Percentiles rank a stretch among this genome's conserved stretches.
These are phyloP conservation scores for Linum usitatissimum DNA, from an alignment of 345 rosid genomes.

Conservation along the genomic window DNA sequence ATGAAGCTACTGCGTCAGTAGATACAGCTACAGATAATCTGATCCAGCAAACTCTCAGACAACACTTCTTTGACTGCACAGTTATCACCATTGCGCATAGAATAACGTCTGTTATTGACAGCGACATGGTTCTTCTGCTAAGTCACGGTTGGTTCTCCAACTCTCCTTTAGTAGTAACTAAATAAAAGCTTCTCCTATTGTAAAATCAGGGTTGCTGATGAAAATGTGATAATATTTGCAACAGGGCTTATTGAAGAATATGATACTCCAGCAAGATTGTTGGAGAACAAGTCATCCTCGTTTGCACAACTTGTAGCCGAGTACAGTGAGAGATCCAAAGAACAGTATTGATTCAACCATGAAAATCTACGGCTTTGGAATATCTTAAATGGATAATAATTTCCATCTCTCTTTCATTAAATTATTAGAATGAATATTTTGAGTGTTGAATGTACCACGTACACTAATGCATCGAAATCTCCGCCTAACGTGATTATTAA, in stretches of 20 bases:
- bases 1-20: slow-evolving; percentile 88
- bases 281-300: slow-evolving; percentile 55
- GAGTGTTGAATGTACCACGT: too few relatives aligned
- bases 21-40: slow-evolving; percentile 79
- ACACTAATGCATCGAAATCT: too few relatives aligned
- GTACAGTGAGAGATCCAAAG: slow-evolving; percentile 46
- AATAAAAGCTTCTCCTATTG: background rate
- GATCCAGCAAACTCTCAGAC: slow-evolving; percentile 60
- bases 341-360: background rate
- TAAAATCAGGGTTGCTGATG: background rate
- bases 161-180: background rate
- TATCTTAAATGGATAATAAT: too few relatives aligned
- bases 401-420: too few relatives aligned
- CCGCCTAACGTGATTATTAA: too few relatives aligned
- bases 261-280: slow-evolving; percentile 49
- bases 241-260: slow-evolving; percentile 62
- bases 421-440: too few relatives aligned
- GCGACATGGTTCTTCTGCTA: slow-evolving; percentile 72
- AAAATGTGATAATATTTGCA: background rate
- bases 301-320: slow-evolving; percentile 71
- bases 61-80: slow-evolving; percentile 53
- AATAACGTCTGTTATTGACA: slow-evolving; percentile 72
- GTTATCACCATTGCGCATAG: slow-evolving; percentile 80
- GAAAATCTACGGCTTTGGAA: too few relatives aligned
- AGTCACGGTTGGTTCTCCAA: slow-evolving; percentile 39